These are phyloP conservation scores for Entomortierella parvispora DNA, from an alignment of 192 early-diverging fungal species.

Conservation along the genomic window DNA sequence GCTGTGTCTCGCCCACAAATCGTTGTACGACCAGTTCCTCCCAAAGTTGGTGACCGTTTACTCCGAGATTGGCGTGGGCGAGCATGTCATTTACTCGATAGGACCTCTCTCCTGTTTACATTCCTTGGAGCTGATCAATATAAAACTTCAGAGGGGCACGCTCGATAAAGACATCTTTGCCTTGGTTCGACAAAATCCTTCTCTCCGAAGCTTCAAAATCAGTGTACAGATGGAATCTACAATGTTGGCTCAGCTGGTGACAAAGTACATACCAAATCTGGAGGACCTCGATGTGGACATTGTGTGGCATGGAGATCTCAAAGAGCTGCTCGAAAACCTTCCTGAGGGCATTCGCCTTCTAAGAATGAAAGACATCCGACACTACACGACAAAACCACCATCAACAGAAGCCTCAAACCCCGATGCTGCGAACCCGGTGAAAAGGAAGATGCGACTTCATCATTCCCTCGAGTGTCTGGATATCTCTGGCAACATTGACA, in stretches of 20 bases:
- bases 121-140: background rate
- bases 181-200: conserved; percentile 4
- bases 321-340: background rate
- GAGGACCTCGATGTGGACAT: background rate
- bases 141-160: no score
- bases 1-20: no score
- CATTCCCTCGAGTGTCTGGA: conserved; percentile 4
- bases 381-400: background rate
- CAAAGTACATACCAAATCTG: background rate
- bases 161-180: background rate
- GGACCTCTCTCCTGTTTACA: background rate
- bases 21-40: background rate
- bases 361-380: background rate
- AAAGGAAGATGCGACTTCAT: background rate
- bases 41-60: background rate
- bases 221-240: background rate
- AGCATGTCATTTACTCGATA: background rate
- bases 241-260: background rate
- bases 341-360: background rate
- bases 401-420: background rate
- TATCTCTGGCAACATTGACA: background rate
- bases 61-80: background rate
- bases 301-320: background rate
- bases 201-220: background rate
- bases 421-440: no score